A percentile compares a stretch with the other conserved stretches of the same genome.
These are phyloP conservation scores for Pseudisothecium myosuroides DNA, from an alignment of 225 moss, liverwort and hornwort genomes.

Conservation along the genomic window DNA sequence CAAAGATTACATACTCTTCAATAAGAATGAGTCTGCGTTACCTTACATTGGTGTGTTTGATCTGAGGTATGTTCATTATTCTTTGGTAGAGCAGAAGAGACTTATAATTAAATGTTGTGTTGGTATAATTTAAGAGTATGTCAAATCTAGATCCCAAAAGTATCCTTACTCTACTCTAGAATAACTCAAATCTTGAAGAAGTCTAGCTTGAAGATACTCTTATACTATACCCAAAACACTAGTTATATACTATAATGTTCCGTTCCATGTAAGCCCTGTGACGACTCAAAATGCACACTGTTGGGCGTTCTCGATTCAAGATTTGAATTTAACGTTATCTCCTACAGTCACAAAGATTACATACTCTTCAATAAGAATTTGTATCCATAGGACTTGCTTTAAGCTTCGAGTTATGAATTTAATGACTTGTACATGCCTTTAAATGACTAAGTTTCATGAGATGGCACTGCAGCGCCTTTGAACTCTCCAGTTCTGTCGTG, in stretches of 20 bases:
- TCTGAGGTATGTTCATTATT: neutral
- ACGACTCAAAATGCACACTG: too few species aligned
- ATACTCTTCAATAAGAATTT: neutral
- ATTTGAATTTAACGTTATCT: neutral
- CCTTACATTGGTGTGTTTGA: neutral
- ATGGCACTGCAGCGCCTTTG: constrained; percentile 16
- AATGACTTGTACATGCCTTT: neutral
- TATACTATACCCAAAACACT: neutral
- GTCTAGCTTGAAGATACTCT: neutral
- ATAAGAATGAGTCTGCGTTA: too few species aligned
- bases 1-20: too few species aligned
- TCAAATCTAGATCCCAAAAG: neutral
- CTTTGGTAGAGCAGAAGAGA: neutral
- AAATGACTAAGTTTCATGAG: neutral
- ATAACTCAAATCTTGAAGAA: neutral
- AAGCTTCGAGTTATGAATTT: neutral
- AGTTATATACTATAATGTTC: neutral
- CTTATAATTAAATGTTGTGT: neutral
- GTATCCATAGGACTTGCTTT: neutral
- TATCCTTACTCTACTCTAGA: too few species aligned
- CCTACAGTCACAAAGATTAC: neutral
- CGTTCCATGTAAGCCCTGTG: neutral
- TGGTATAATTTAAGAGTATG: neutral
- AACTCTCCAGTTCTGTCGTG: constrained; percentile 42
- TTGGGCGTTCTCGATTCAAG: neutral